Evolutionary conservation across 129 eudicot species (phyloP).

Genomic region (Logfia minima): DNA sequence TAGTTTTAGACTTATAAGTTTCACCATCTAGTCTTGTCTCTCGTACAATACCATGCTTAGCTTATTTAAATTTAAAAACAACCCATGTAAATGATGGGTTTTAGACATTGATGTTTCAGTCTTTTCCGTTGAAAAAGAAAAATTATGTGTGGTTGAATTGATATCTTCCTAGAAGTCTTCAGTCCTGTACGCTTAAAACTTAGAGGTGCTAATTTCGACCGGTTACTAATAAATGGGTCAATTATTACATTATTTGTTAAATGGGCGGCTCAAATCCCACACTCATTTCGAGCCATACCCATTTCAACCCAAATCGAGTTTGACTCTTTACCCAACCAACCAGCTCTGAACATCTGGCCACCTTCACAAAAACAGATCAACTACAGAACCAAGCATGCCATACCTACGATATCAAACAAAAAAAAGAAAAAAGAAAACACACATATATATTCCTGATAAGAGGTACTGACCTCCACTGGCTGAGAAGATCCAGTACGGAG

Average conservation of each 20-base stretch:
- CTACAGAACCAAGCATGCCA: neutral
- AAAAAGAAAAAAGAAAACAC: neutral
- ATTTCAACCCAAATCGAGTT: neutral
- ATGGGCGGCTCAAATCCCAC: neutral
- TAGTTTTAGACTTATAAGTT: too few relatives aligned
- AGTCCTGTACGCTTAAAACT: neutral
- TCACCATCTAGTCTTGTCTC: too few relatives aligned
- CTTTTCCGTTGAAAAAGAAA: neutral
- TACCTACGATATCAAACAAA: neutral
- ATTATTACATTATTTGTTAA: too few relatives aligned
- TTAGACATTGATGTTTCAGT: neutral
- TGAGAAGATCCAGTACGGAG: slow-evolving; percentile 70
- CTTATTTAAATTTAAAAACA: neutral
- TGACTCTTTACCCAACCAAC: slow-evolving; percentile 9
- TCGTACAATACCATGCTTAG: neutral
- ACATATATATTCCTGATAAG: neutral
- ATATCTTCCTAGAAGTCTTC: neutral
- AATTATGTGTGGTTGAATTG: neutral
- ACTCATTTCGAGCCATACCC: neutral
- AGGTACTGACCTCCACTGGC: slow-evolving; percentile 59
- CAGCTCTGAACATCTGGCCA: neutral
- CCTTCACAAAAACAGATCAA: neutral
- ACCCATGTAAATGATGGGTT: neutral
- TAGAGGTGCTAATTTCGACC: neutral
- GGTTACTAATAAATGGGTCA: neutral